These are phyloP conservation scores for Nemania sp. DNA, from an alignment of 2,329 filamentous ascomycete species.

Conservation along the genomic window DNA sequence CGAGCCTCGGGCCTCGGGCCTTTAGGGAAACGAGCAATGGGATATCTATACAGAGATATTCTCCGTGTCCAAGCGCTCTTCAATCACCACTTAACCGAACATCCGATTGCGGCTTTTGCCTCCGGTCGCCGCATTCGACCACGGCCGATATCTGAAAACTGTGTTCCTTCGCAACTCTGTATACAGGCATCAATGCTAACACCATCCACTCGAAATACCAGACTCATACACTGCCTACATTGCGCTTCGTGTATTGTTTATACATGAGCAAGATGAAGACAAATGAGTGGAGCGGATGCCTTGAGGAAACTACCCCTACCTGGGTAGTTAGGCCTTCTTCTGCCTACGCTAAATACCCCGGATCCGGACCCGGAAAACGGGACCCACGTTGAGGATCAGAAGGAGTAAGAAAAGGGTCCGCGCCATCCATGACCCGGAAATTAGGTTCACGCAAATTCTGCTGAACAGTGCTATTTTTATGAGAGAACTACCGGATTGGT, in stretches of 20 bases:
- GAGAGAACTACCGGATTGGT: constrained; percentile 8
- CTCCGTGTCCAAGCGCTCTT: no score
- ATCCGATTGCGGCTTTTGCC: background rate
- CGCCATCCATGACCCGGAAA: constrained; percentile 22
- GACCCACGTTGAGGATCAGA: no score
- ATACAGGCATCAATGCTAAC: no score
- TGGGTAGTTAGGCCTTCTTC: no score
- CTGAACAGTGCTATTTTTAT: background rate
- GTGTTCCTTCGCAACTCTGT: no score
- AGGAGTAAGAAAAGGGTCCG: no score
- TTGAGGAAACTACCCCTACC: background rate
- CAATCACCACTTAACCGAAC: background rate
- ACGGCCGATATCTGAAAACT: background rate
- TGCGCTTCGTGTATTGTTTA: no score
- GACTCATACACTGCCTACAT: no score
- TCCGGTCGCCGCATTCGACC: background rate
- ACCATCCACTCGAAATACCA: no score
- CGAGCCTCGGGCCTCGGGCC: background rate
- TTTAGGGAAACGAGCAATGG: background rate
- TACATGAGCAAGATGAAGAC: background rate
- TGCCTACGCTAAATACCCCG: no score
- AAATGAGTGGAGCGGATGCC: constrained; percentile 12
- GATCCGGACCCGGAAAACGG: background rate
- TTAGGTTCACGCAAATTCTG: constrained; percentile 3
- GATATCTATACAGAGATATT: no score